A percentile compares a stretch with the other conserved stretches of the same genome.
These are phyloP conservation scores for Striga hermonthica DNA, from an alignment of 305 asterid species.

Conservation along the genomic window DNA sequence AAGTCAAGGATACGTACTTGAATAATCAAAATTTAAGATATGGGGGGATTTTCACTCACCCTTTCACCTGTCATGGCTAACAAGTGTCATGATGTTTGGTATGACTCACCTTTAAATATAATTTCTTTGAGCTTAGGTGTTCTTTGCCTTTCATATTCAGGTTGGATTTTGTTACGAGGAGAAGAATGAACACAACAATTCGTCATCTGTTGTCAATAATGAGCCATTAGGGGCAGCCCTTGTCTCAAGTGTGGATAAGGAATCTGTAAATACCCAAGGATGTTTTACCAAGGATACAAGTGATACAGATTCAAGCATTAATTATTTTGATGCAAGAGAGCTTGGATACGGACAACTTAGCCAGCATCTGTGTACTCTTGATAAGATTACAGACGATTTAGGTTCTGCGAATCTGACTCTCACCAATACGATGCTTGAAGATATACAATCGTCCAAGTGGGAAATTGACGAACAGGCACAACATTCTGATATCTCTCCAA, in stretches of 20 bases:
- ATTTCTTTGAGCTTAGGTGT: slow-evolving; percentile 4
- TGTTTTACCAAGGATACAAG: slow-evolving; percentile 35
- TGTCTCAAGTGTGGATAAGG: slow-evolving; percentile 38
- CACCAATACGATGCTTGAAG: slow-evolving; percentile 35
- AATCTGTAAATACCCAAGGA: slow-evolving; percentile 42
- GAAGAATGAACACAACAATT: slow-evolving; percentile 32
- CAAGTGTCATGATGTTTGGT: slow-evolving; percentile 21
- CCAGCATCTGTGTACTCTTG: slow-evolving; percentile 33
- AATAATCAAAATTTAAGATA: neutral
- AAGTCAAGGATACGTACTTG: slow-evolving; percentile 10
- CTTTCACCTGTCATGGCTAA: slow-evolving; percentile 19
- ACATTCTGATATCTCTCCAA: slow-evolving; percentile 41
- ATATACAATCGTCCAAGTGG: slow-evolving; percentile 32
- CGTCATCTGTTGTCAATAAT: slow-evolving; percentile 30
- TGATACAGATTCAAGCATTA: slow-evolving; percentile 28
- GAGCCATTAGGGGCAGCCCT: slow-evolving; percentile 36
- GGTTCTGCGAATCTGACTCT: slow-evolving; percentile 34
- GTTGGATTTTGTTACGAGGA: slow-evolving; percentile 34
- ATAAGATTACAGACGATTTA: slow-evolving; percentile 32
- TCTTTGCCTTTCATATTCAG: slow-evolving; percentile 36
- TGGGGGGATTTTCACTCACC: slow-evolving; percentile 17
- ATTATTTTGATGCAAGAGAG: slow-evolving; percentile 37
- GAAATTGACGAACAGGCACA: slow-evolving; percentile 33
- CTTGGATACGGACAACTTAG: slow-evolving; percentile 35
- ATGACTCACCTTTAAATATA: slow-evolving; percentile 14